Conservation (phyloP, 2,329 filamentous ascomycete genomes). For the Fusarium continuum region DNA sequence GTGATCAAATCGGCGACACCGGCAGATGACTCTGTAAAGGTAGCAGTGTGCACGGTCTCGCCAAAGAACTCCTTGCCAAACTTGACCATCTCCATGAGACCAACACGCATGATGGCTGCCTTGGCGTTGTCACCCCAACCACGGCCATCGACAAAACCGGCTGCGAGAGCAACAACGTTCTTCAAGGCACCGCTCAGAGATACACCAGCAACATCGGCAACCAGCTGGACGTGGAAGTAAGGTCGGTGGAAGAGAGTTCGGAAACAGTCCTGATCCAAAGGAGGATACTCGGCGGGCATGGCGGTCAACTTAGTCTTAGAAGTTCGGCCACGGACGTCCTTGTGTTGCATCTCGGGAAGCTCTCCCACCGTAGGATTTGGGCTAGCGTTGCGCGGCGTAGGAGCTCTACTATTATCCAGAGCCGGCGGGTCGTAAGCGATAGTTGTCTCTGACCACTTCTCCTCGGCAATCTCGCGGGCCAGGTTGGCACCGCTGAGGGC, state of each 20-base stretch:
- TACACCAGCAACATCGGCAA: slow-evolving; percentile 94
- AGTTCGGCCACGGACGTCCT: slow-evolving; percentile 72
- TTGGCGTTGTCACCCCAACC: slow-evolving; percentile 99
- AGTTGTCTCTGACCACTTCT: slow-evolving; percentile 98
- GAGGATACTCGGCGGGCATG: slow-evolving; percentile 82
- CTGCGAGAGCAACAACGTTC: slow-evolving; percentile 94
- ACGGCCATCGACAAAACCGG: slow-evolving; percentile 92
- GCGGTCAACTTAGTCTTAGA: slow-evolving; percentile 77
- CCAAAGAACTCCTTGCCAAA: slow-evolving; percentile 95
- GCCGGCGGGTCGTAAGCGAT: slow-evolving; percentile 94
- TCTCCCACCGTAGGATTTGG: slow-evolving; percentile 61
- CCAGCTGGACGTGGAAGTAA: slow-evolving; percentile 97
- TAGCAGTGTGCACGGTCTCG: slow-evolving; percentile 79
- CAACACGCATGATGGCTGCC: slow-evolving; percentile 97
- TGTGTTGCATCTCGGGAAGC: slow-evolving; percentile 69
- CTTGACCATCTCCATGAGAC: slow-evolving; percentile 93
- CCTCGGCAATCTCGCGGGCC: slow-evolving; percentile 89
- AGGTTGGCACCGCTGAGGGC: slow-evolving; percentile 97
- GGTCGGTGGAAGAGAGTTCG: slow-evolving; percentile 91
- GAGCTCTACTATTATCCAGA: slow-evolving; percentile 80
- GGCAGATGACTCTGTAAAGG: slow-evolving; percentile 96
- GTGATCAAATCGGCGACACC: slow-evolving; percentile 97
- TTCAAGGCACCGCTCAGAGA: slow-evolving; percentile 95
- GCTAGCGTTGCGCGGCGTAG: slow-evolving; percentile 61
- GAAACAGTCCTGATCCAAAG: slow-evolving; percentile 85